phyloP scores from a whole-genome alignment of 2,329 filamentous ascomycete genomes.

The Leptodontidium sp. region DNA sequence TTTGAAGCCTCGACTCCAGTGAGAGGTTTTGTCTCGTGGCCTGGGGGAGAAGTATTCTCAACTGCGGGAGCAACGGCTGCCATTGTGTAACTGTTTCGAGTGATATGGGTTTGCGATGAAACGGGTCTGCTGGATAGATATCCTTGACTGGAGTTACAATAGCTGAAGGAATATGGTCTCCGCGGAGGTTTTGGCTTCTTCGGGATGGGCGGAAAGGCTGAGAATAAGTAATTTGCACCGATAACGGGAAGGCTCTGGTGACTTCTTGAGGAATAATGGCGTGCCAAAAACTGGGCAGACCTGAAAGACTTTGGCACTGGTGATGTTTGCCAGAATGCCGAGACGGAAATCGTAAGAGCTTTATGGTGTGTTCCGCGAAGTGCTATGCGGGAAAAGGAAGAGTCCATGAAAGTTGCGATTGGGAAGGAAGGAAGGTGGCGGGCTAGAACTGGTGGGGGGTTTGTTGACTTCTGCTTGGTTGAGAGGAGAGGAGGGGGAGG shows the following conservation, averaged over 20 bases:
- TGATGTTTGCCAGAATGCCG: not conserved
- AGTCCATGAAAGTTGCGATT: slow-evolving; percentile 5
- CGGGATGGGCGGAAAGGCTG: slow-evolving; percentile 8
- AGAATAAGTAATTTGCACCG: slow-evolving; percentile 11
- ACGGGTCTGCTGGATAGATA: not conserved
- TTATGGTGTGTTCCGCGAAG: slow-evolving; percentile 8
- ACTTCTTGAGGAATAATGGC: slow-evolving; percentile 11
- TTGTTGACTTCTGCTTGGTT: slow-evolving; percentile 6
- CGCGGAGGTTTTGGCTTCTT: not conserved
- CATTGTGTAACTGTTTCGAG: slow-evolving; percentile 30
- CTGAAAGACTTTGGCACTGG: not conserved
- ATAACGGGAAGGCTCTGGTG: not conserved
- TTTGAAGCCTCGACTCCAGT: slow-evolving; percentile 75
- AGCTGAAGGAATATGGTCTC: not conserved
- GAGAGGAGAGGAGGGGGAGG: not conserved
- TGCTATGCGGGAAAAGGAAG: not conserved
- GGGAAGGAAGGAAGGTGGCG: not conserved
- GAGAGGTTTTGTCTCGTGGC: slow-evolving; percentile 30
- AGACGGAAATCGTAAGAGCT: not conserved
- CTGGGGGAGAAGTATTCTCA: slow-evolving; percentile 32
- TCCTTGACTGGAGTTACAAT: not conserved
- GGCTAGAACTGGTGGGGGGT: not conserved
- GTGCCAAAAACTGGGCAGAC: slow-evolving; percentile 9
- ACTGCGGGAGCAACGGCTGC: slow-evolving; percentile 30
- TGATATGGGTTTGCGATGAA: not conserved